Percentiles rank a stretch among this genome's conserved stretches.
These are phyloP conservation scores for Saccharum officinarum DNA, from an alignment of 176 grass and related monocot species.

Conservation along the genomic window DNA sequence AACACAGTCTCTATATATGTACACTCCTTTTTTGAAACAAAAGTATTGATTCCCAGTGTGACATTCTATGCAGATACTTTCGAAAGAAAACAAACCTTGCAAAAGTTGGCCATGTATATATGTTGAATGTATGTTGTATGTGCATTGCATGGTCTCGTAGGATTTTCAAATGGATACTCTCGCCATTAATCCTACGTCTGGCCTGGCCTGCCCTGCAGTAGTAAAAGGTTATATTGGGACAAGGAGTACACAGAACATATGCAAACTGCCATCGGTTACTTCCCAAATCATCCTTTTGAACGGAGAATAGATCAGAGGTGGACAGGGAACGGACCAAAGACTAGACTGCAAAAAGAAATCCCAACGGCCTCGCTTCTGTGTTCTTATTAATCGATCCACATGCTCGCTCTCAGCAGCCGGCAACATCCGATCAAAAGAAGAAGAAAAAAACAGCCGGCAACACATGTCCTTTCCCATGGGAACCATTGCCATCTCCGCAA, in stretches of 20 bases:
- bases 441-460: too few relatives aligned
- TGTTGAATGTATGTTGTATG: neutral
- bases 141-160: neutral
- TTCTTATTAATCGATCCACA: too few relatives aligned
- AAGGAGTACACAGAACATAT: neutral
- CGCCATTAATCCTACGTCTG: neutral
- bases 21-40: neutral
- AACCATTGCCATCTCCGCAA: too few relatives aligned
- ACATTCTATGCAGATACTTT: neutral
- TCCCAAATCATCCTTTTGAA: constrained; percentile 20
- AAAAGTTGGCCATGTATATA: neutral
- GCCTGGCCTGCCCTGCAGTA: too few relatives aligned
- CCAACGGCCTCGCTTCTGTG: too few relatives aligned
- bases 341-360: neutral
- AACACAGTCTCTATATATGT: neutral
- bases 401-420: too few relatives aligned
- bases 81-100: neutral
- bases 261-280: neutral
- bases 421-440: too few relatives aligned
- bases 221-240: too few relatives aligned
- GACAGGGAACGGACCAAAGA: neutral
- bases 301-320: neutral
- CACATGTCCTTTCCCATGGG: too few relatives aligned
- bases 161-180: neutral
- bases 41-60: neutral